Percentiles rank a stretch among this genome's conserved stretches.
phyloP scores from a whole-genome alignment of 2,329 filamentous ascomycete species.

The Pseudogymnoascus sp. region DNA sequence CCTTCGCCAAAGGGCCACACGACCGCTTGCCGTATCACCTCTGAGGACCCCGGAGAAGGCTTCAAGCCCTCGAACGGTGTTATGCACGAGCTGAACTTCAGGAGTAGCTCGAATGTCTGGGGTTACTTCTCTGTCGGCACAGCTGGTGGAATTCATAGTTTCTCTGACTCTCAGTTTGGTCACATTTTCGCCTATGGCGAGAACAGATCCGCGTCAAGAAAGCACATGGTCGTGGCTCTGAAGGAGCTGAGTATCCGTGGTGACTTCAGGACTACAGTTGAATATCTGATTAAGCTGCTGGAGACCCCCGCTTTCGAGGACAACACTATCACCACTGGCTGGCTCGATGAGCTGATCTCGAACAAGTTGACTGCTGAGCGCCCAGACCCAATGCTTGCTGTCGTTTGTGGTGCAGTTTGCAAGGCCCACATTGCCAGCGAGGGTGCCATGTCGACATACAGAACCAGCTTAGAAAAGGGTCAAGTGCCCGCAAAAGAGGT shows the following conservation, averaged over 20 bases:
- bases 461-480: conserved; percentile 84
- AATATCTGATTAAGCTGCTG: conserved; percentile 97
- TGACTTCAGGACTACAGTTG: conserved; percentile 96
- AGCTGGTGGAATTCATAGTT: conserved; percentile 94
- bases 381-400: conserved; percentile 86
- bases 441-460: conserved; percentile 78
- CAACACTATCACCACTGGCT: conserved; percentile 98
- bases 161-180: conserved; percentile 97
- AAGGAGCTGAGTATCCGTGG: conserved; percentile 99
- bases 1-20: conserved; percentile 94
- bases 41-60: conserved; percentile 95
- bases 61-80: conserved; percentile 99
- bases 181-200: conserved; percentile 99
- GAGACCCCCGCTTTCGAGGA: conserved; percentile 98
- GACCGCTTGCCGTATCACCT: conserved; percentile 97
- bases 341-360: conserved; percentile 96
- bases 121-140: conserved; percentile 99
- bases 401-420: conserved; percentile 88
- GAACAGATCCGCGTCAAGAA: conserved; percentile 89
- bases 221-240: conserved; percentile 98
- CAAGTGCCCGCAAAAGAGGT: conserved; percentile 96
- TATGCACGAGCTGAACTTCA: conserved; percentile 98
- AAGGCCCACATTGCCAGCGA: conserved; percentile 96
- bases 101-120: conserved; percentile 98
- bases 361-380: conserved; percentile 96